A percentile compares a stretch with the other conserved stretches of the same genome.
These are phyloP conservation scores for Calocybe cyanea DNA, from an alignment of 768 basidiomycete species.

Conservation along the genomic window DNA sequence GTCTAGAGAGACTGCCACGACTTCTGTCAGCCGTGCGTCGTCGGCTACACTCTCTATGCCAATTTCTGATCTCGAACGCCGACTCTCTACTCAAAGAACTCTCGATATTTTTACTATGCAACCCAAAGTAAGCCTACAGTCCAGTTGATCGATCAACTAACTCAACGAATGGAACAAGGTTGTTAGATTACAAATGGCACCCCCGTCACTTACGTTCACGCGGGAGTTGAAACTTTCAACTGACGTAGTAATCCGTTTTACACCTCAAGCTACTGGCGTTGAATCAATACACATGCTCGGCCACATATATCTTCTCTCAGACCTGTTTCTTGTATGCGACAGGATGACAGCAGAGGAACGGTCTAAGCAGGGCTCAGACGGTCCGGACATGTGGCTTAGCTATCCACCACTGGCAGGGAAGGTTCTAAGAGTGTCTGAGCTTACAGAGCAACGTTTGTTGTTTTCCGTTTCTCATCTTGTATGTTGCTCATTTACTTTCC, in stretches of 20 bases:
- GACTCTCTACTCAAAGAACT: constrained; percentile 72
- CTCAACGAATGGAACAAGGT: constrained; percentile 41
- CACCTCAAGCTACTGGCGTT: constrained; percentile 68
- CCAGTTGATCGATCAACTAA: neutral
- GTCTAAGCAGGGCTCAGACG: constrained; percentile 42
- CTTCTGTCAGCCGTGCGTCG: constrained; percentile 50
- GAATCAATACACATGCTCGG: constrained; percentile 75
- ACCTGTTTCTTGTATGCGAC: constrained; percentile 89
- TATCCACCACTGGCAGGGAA: constrained; percentile 97
- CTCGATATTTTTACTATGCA: constrained; percentile 96
- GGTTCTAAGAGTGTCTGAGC: constrained; percentile 71
- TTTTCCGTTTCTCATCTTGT: neutral
- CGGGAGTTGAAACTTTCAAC: constrained; percentile 72
- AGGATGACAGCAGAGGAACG: constrained; percentile 69
- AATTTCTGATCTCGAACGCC: constrained; percentile 74
- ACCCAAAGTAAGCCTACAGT: constrained; percentile 58
- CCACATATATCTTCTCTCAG: constrained; percentile 86
- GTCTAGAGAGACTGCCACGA: constrained; percentile 57
- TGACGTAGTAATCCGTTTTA: constrained; percentile 73
- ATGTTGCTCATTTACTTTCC: constrained; percentile 2
- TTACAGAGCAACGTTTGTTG: constrained; percentile 54
- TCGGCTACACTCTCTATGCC: constrained; percentile 51
- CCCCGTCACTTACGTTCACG: constrained; percentile 72
- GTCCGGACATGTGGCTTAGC: constrained; percentile 84
- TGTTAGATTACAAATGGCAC: constrained; percentile 87